These are phyloP conservation scores for Incumbomyces delicatus DNA, from an alignment of 2,329 filamentous ascomycete genomes.

Conservation along the genomic window DNA sequence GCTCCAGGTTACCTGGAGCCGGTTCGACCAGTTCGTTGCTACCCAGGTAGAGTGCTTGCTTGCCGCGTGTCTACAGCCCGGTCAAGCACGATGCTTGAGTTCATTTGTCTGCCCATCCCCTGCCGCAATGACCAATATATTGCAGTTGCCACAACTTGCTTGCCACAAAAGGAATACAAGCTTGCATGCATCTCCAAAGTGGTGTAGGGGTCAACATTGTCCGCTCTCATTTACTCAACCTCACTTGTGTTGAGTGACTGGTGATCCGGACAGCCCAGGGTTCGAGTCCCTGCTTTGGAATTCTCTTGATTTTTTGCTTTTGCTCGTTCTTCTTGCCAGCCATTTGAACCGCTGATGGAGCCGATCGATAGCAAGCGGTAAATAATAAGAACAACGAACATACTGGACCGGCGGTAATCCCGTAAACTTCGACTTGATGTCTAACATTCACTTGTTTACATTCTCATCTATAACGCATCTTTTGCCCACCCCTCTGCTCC, in stretches of 20 bases:
- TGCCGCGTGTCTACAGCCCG: too few species aligned
- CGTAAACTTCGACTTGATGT: neutral
- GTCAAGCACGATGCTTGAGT: too few species aligned
- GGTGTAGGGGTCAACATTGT: slow-evolving; percentile 7
- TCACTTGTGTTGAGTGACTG: neutral
- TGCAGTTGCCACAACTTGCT: neutral
- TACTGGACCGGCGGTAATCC: neutral
- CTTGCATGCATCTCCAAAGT: neutral
- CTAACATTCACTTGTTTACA: neutral
- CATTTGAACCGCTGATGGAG: too few species aligned
- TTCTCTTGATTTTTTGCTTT: neutral
- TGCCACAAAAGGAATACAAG: neutral
- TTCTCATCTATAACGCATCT: slow-evolving; percentile 32
- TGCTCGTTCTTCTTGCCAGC: neutral
- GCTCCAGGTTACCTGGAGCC: too few species aligned
- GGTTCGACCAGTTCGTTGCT: too few species aligned
- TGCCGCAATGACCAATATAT: neutral
- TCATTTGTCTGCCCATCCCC: too few species aligned
- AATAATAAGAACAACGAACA: neutral
- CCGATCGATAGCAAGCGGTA: too few species aligned
- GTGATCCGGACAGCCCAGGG: slow-evolving; percentile 3
- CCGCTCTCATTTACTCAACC: slow-evolving; percentile 1
- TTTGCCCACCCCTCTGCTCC: slow-evolving; percentile 41
- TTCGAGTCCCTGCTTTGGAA: slow-evolving; percentile 6
- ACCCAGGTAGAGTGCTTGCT: too few species aligned